Percentiles rank a stretch among this genome's conserved stretches.
These are phyloP conservation scores for Pleoardoris graminearum DNA, from an alignment of 2,329 filamentous ascomycete genomes.

Conservation along the genomic window DNA sequence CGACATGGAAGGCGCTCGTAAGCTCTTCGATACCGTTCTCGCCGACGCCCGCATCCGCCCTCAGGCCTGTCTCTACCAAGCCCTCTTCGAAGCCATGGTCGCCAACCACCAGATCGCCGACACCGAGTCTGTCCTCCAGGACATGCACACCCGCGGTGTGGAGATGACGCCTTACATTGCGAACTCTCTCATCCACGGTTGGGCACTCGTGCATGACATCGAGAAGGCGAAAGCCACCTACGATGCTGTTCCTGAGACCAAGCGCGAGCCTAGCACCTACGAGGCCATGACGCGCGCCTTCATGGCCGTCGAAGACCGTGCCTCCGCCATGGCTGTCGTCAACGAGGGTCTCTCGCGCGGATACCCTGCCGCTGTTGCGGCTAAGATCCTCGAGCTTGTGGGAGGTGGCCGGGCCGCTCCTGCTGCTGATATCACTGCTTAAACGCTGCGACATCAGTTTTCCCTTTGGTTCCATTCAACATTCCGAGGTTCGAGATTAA, in stretches of 20 bases:
- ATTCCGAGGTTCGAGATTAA: too few relatives aligned
- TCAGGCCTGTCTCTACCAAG: conserved; percentile 90
- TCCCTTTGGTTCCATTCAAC: too few relatives aligned
- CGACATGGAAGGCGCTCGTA: conserved; percentile 81
- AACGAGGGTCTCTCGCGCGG: conserved; percentile 88
- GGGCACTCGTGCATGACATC: conserved; percentile 83
- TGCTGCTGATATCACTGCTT: conserved; percentile 6
- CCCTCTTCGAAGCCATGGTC: conserved; percentile 95
- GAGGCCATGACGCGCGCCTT: conserved; percentile 97
- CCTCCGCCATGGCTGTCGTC: conserved; percentile 75
- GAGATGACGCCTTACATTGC: conserved; percentile 96
- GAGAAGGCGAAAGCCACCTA: conserved; percentile 78
- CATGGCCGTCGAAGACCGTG: conserved; percentile 79
- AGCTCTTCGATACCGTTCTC: conserved; percentile 80
- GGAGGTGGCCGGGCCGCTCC: conserved; percentile 38
- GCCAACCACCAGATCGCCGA: conserved; percentile 80
- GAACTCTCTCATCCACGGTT: conserved; percentile 96
- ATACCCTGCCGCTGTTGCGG: conserved; percentile 88
- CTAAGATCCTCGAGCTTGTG: conserved; percentile 91
- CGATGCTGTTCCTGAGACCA: conserved; percentile 72
- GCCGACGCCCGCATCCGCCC: conserved; percentile 67
- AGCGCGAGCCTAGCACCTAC: conserved; percentile 95
- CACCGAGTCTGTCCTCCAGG: conserved; percentile 71
- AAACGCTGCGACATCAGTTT: too few relatives aligned
- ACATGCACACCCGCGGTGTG: conserved; percentile 75